phyloP scores from a whole-genome alignment of 441 rosid genomes.

The Biscutella auriculata region DNA sequence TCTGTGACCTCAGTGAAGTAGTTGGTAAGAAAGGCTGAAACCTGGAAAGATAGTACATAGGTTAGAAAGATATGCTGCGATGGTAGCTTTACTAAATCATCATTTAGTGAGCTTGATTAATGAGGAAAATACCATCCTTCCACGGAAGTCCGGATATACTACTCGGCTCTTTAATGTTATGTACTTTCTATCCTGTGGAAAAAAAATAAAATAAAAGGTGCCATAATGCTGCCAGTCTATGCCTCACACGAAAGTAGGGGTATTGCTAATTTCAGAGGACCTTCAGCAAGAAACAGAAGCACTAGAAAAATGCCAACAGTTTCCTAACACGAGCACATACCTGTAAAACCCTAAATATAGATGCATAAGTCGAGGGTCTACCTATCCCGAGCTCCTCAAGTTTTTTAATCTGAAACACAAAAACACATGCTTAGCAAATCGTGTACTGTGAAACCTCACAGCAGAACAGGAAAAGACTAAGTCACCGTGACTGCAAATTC shows the following conservation, averaged over 20 bases:
- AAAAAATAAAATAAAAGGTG: constrained; percentile 3
- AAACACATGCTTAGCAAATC: constrained; percentile 8
- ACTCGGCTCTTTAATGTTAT: constrained; percentile 60
- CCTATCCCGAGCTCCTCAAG: constrained; percentile 99
- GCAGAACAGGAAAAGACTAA: not conserved
- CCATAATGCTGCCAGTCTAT: constrained; percentile 8
- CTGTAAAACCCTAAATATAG: constrained; percentile 81
- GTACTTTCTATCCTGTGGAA: constrained; percentile 75
- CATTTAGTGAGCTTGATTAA: constrained; percentile 1
- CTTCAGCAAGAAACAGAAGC: not conserved
- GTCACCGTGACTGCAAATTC: not conserved
- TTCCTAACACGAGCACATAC: constrained; percentile 25
- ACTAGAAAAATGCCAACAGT: not conserved
- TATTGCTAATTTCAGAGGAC: constrained; percentile 1
- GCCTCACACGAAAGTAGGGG: constrained; percentile 8
- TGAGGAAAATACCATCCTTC: constrained; percentile 68
- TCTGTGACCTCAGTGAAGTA: constrained; percentile 90
- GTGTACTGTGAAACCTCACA: not conserved
- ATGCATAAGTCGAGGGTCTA: constrained; percentile 94
- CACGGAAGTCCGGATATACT: constrained; percentile 89
- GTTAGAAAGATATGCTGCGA: not conserved
- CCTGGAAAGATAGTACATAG: constrained; percentile 34
- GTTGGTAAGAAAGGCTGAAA: constrained; percentile 88
- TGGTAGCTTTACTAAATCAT: constrained; percentile 2
- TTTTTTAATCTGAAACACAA: constrained; percentile 67